A percentile compares a stretch with the other conserved stretches of the same genome.
Evolutionary conservation across 306 rosid species (phyloP).

Genomic region (Argentina anserina): DNA sequence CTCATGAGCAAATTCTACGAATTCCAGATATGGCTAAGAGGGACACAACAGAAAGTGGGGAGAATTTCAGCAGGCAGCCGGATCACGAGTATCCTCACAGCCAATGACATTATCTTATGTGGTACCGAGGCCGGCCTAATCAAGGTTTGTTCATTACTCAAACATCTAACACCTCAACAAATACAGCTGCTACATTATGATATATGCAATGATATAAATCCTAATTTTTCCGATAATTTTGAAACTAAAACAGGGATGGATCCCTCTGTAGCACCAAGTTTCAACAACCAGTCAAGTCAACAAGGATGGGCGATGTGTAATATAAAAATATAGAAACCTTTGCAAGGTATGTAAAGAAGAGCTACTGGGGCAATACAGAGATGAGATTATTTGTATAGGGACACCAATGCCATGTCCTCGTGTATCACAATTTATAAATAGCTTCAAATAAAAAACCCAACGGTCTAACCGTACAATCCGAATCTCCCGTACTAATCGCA

Average conservation of each 20-base stretch:
- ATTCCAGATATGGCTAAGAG: conserved; percentile 74
- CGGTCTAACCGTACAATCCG: not conserved
- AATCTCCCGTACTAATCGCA: not conserved
- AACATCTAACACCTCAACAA: not conserved
- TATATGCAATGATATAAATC: conserved; percentile 6
- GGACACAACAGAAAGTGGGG: conserved; percentile 55
- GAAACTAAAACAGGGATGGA: conserved; percentile 62
- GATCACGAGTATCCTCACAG: conserved; percentile 62
- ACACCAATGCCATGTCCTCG: not conserved
- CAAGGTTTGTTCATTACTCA: conserved; percentile 41
- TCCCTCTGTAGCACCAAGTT: conserved; percentile 50
- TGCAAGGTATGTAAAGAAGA: not conserved
- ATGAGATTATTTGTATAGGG: not conserved
- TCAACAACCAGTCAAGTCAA: not conserved
- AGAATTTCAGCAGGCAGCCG: conserved; percentile 80
- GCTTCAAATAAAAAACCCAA: not conserved
- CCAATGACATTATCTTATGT: conserved; percentile 70
- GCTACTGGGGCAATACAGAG: not conserved
- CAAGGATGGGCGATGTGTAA: not conserved
- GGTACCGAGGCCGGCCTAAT: conserved; percentile 68
- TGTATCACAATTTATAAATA: not conserved
- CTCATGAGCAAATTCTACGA: not conserved
- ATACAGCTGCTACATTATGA: not conserved
- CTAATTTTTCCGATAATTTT: conserved; percentile 8
- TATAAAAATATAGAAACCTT: not conserved